phyloP scores from a whole-genome alignment of 1,139 yeast genomes.

The Pichia sp. region DNA sequence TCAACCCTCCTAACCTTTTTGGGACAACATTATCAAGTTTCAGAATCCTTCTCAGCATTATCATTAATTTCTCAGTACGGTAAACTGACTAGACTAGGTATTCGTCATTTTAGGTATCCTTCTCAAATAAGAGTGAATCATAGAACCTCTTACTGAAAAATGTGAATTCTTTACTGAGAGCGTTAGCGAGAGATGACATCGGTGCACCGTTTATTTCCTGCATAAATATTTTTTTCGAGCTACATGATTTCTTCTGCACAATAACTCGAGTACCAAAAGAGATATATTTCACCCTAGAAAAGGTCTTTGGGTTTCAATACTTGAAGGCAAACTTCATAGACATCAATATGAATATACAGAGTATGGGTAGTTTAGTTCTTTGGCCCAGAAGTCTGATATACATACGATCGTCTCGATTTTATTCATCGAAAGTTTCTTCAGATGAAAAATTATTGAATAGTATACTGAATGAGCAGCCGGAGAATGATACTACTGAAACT shows the following conservation, averaged over 20 bases:
- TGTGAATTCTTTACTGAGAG: too few species aligned
- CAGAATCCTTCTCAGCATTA: not conserved
- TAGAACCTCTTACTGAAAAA: too few species aligned
- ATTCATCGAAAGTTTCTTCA: slow-evolving; percentile 6
- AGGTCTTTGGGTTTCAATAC: too few species aligned
- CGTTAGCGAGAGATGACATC: not conserved
- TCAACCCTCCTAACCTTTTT: not conserved
- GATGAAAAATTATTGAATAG: slow-evolving; percentile 18
- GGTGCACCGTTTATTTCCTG: not conserved
- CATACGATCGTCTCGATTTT: not conserved
- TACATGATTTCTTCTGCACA: not conserved
- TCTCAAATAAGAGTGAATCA: too few species aligned
- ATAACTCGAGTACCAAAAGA: not conserved
- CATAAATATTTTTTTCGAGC: not conserved
- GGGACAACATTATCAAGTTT: not conserved
- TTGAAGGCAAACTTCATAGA: too few species aligned
- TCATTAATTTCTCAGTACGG: too few species aligned
- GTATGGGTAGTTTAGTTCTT: not conserved
- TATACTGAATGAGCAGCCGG: slow-evolving; percentile 10
- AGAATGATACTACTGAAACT: not conserved
- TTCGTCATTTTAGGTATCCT: too few species aligned
- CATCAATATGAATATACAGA: not conserved
- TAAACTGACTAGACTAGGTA: too few species aligned
- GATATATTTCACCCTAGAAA: not conserved
- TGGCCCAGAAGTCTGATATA: too few species aligned